Evolutionary conservation across 1,284 basidiomycete species (phyloP), one percentile per base, ranked within the genome.

Genomic region (Ceraceosorus bombacis): DNA sequence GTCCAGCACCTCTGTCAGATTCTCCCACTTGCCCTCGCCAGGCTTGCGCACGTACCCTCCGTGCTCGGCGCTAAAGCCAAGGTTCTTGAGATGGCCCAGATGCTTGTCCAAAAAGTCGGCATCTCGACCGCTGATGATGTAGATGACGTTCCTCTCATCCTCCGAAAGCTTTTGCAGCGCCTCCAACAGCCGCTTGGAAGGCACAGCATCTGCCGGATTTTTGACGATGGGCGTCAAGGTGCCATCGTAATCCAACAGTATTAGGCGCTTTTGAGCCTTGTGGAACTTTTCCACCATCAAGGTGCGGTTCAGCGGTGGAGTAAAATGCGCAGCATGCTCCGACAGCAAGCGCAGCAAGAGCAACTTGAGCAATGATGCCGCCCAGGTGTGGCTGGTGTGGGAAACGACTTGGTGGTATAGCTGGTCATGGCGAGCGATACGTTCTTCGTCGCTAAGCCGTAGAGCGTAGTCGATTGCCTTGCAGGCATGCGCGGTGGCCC

Each of bases 81-180:
- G 82, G 53, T 84, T 82, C 64, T 81, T 79, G 59, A 98, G 82
- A 76, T 91, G 87, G 5, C 93, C 93, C 38, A 97, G 84, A 74
- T 97, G 91, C 76, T 89, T 85, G 73, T 90, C 87, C 38, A 98
- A 82, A 83, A 98, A 98, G 54, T 81, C 86, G 58, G 87, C 86
- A 76, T 98, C 94, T n/a, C 95, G 88, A 4, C 94, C 94, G 0
- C 91, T 95, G 77, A 98, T 96, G 78, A 98, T 90, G 81, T 91
- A 98, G 59, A 97, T 90, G 49, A 96, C 73, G 78, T 98, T 98
- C 70, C 82, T 82, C 51, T 89, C 87, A 78, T 98, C 93, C 9
- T 82, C 80, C 1, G 86, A 81, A 41, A 98, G 83, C 58, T 81
- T 80, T 53, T 84, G 80, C 61, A 98, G 85, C 1, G 89, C 88